Evolutionary conservation across 257 asterid genomes (phyloP), one percentile per base, ranked within the genome.

Genomic region (Penstemon newberryi): DNA sequence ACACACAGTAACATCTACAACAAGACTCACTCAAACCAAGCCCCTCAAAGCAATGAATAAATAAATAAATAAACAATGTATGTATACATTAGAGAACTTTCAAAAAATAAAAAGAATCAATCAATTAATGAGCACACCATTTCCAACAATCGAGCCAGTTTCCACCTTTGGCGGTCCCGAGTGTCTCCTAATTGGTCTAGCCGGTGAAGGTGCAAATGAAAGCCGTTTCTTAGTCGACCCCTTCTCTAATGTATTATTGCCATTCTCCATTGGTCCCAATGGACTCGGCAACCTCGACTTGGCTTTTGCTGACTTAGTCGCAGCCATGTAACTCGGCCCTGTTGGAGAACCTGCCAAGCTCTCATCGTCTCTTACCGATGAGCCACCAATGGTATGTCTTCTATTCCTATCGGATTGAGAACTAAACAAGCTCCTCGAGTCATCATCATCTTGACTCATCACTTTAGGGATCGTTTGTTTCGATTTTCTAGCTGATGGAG

Each of bases 141-240:
- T 81, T 37, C 6, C 76, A 5, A 76, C 75, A 37, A 59, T 80
- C 8, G 65, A 82, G 0, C 85, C 87, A 50, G 33, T 25, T 25
- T 25, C 33, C 33, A 85, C 79, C 75, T 80, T 87, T 3, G 96
- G 89, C 4, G 89, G 88, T 8, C 86, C 96, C 0, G 98, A 82
- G 63, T 79, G 88, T 66, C 95, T 79, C 88, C 96, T 25, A 25
- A 25, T 81, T 3, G 89, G 79, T 60, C 86, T 73, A 70, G 92
- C 99, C 0, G 99, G 97, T 4, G 98, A 93, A 60, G 96, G 81
- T 9, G 99, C 96, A 65, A 63, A 94, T 4, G 97, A 89, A 9
- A 94, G 97, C 45, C 91, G 84, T 71, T 94, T 94, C 91, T 84
- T 90, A 0, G 54, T 71, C 0, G 92, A 76, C 15, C 80, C 93